Percentiles rank a stretch among this genome's conserved stretches.
Evolutionary conservation across 2,329 filamentous ascomycete genomes (phyloP).

Genomic region (Xylaria sp.): DNA sequence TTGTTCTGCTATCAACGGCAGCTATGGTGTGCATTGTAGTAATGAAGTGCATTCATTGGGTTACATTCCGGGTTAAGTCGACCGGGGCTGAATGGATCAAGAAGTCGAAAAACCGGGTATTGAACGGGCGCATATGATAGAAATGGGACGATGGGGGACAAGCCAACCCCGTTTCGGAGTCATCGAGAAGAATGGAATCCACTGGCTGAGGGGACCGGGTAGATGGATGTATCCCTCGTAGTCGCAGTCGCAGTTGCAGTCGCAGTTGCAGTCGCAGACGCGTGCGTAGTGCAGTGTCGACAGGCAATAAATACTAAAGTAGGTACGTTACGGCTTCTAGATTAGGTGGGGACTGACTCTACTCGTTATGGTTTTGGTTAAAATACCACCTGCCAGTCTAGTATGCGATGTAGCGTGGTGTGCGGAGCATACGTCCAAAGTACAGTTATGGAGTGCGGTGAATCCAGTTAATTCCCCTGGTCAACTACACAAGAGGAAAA

Average conservation of each 20-base stretch:
- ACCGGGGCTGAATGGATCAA: slow-evolving; percentile 27
- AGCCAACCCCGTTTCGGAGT: slow-evolving; percentile 32
- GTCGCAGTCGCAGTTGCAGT: slow-evolving; percentile 1
- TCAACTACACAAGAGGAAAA: neutral
- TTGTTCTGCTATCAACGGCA: neutral
- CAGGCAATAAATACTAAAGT: neutral
- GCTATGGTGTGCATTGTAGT: neutral
- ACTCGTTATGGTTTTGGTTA: neutral
- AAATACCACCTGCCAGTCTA: slow-evolving; percentile 15
- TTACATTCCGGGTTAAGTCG: slow-evolving; percentile 31
- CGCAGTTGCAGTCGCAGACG: neutral
- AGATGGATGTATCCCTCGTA: neutral
- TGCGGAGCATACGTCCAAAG: neutral
- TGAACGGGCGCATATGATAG: slow-evolving; percentile 24
- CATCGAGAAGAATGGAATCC: slow-evolving; percentile 19
- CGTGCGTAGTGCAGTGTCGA: neutral
- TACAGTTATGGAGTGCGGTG: neutral
- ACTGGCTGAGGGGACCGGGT: slow-evolving; percentile 5
- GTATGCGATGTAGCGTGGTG: neutral
- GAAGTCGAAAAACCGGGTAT: slow-evolving; percentile 25
- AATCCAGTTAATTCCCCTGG: too few species aligned
- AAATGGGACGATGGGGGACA: slow-evolving; percentile 24
- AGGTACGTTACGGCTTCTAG: neutral
- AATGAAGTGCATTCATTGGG: slow-evolving; percentile 23
- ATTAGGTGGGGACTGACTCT: too few species aligned